Conservation (phyloP, 495 filamentous ascomycete species). For the Talaromyces wortmannii region DNA sequence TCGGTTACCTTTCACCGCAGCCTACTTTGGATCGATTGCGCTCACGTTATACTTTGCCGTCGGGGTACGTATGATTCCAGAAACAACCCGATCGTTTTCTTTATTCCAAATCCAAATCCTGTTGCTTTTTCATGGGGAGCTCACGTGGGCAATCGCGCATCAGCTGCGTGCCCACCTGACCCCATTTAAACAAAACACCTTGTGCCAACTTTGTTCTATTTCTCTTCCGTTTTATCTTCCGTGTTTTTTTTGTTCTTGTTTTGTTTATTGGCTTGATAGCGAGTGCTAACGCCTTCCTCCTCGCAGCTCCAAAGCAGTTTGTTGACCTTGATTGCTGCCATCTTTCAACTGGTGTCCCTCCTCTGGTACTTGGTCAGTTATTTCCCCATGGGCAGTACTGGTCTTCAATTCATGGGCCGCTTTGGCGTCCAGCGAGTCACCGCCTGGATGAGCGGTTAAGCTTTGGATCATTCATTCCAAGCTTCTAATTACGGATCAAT, state of each 20-base stretch:
- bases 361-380: conserved; percentile 96
- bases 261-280: background rate
- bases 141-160: background rate
- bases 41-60: conserved; percentile 88
- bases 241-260: conserved; percentile 11
- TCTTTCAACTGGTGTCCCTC: conserved; percentile 75
- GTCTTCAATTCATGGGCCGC: conserved; percentile 75
- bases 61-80: conserved; percentile 57
- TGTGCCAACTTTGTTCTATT: background rate
- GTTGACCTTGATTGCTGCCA: conserved; percentile 75
- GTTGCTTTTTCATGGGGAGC: background rate
- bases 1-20: conserved; percentile 88
- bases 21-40: conserved; percentile 92
- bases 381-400: conserved; percentile 93
- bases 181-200: background rate
- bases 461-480: background rate
- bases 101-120: background rate
- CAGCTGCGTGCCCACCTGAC: background rate
- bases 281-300: conserved; percentile 4
- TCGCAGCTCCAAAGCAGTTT: conserved; percentile 68
- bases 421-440: conserved; percentile 80
- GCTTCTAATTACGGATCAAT: too few species aligned
- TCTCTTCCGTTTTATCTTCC: background rate
- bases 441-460: conserved; percentile 80
- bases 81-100: conserved; percentile 1